Base-by-base conservation (phyloP, 352 stramenopile species). In the Globisporangium yorkense region DNA sequence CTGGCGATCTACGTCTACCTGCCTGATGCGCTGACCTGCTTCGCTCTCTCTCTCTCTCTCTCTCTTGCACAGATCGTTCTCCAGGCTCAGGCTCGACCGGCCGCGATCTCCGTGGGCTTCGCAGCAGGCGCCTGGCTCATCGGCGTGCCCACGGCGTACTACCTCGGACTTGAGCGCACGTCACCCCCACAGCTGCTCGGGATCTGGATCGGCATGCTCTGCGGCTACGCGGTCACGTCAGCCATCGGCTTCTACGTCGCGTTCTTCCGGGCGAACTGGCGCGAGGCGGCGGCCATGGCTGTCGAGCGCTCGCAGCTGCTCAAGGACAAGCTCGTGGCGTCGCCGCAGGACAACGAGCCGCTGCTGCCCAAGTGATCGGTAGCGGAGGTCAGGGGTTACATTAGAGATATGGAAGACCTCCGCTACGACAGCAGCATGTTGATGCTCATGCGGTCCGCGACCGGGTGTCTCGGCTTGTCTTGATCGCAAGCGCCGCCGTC, bases 141-240 rank as follows among this genome's bases (percentile, higher is more conserved):
- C 1, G 79, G 78, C 10, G 83, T 96, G 12, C 87, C 87, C 0
- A 58, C 61, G 8, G 77, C 84, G 4, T 96, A 92, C 61, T 63
- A 89, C 41, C 62, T 96, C 35, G 84, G 75, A 21, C 56, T 92
- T 12, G 68, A 67, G 6, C 57, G 66, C 8, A 56, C 48, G 10
- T 58, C 57, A 2, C 59, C 66, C 15, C 72, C 66, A 20, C 71
- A 57, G 48, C 71, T 94, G 18, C 51, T 90, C 0, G 82, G 84
- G 20, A 73, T 96, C 24, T 95, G 85, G 84, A 48, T 87, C 56
- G 84, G 77, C 13, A 75, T 90, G 63, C 48, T 84, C 40, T 71
- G 68, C 15, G 87, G 87, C 21, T 96, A 96, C 65, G 51, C 72
- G 5, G 74, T 92, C 24, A 94, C 84, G 13, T 76, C 84, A 6